Evolutionary conservation across 2,329 filamentous ascomycete species (phyloP).

Genomic region (Apiospora saccharicola): DNA sequence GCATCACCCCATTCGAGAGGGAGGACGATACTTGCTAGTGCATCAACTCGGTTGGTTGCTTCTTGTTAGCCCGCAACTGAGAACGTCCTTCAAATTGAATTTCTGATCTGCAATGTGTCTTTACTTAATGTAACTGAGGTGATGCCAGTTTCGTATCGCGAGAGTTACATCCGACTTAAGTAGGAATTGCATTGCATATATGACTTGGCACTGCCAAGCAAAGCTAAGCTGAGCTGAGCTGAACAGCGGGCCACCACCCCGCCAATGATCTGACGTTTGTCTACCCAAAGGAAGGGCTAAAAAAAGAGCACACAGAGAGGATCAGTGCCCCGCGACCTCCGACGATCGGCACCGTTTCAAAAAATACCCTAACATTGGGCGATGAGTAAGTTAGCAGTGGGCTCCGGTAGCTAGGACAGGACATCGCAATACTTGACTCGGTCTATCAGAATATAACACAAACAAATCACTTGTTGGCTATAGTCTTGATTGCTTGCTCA

Average conservation of each 20-base stretch:
- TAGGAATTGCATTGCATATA: neutral
- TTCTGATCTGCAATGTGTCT: neutral
- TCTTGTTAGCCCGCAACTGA: too few relatives aligned
- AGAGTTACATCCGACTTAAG: neutral
- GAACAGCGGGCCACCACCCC: conserved; percentile 4
- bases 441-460: neutral
- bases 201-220: neutral
- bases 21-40: too few relatives aligned
- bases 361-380: neutral
- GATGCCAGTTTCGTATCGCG: neutral
- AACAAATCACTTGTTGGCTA: neutral
- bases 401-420: neutral
- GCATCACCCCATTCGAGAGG: too few relatives aligned
- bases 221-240: conserved; percentile 28
- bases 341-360: conserved; percentile 8
- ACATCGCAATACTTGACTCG: neutral
- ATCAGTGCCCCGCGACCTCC: conserved; percentile 5
- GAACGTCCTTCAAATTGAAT: neutral
- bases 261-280: neutral
- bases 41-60: neutral
- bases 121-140: neutral
- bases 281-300: neutral
- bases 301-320: neutral
- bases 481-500: neutral
- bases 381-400: neutral